Evolutionary conservation across 2,329 filamentous ascomycete genomes (phyloP), one percentile per base, ranked within the genome.

Genomic region (Grosmannia huntii): DNA sequence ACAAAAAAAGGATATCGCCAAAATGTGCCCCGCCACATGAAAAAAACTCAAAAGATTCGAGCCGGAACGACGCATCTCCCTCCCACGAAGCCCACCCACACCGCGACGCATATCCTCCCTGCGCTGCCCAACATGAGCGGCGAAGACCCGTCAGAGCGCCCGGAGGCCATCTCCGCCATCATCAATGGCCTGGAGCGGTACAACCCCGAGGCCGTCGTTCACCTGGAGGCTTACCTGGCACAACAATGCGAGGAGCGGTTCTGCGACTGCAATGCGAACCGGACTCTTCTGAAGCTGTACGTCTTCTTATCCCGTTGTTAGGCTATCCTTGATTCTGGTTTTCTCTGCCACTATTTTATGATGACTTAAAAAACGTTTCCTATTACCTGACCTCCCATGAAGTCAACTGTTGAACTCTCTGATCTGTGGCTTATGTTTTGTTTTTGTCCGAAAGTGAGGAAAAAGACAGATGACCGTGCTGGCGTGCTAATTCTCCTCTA

Each of bases 101-200:
- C 53, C 28, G 19, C 49, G 33, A 31, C 53, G 3, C n/a, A 33
- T 36, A 19, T 14, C 52, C 27, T 27, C n/a, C 27, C 25, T 21
- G n/a, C 21, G 33, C 21, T 60, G 64, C 67, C 67, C 76, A 81
- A 65, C 65, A 83, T 83, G 81, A 82, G 81, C 76, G 77, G 78
- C 77, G 92, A 96, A 81, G 89, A 91, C 75, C 88, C 89, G 78
- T 85, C 89, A 68, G 89, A 96, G 75, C 82, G 94, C 73, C 92
- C 94, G 67, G 89, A 94, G 66, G 85, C 94, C 73, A 95, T 99
- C 74, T 87, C 90, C 71, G 80, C 77, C 73, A 96, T 99, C 70
- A 90, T 99, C 70, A 96, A 92, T 76, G 92, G 94, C 66, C 89
- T 99, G 64, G 94, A 99, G 75, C 84, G 94, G 69, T 99, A 99